Evolutionary conservation across 495 filamentous ascomycete genomes (phyloP).

Genomic region (Staphylotrichum longicolle): DNA sequence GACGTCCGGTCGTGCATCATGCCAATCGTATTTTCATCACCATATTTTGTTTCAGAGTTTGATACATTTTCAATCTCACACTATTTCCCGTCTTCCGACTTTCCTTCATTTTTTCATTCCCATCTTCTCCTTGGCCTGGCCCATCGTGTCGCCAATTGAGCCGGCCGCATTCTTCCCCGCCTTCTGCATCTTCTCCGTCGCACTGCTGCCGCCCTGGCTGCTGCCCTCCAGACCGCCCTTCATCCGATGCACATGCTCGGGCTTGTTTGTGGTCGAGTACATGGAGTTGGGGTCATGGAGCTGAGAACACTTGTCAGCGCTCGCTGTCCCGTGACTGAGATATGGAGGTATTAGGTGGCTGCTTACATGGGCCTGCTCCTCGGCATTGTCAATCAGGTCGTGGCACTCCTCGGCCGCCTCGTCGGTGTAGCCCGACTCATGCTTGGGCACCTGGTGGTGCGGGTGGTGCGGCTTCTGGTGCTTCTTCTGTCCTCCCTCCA

Average conservation of each 20-base stretch:
- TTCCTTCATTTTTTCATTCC: conserved; percentile 23
- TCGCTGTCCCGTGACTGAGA: no score
- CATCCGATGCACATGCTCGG: conserved; percentile 11
- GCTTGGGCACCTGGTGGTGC: conserved; percentile 19
- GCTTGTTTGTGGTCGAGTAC: conserved; percentile 17
- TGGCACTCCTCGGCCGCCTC: conserved; percentile 30
- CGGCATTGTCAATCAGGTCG: conserved; percentile 33
- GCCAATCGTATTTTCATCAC: no score
- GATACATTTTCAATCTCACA: no score
- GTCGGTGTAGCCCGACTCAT: conserved; percentile 31
- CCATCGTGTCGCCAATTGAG: conserved; percentile 26
- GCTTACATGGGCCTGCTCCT: conserved; percentile 33
- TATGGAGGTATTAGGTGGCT: not conserved
- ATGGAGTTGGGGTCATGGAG: conserved; percentile 29
- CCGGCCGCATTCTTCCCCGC: conserved; percentile 21
- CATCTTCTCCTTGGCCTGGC: conserved; percentile 28
- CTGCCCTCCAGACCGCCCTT: conserved; percentile 15
- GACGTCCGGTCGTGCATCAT: no score
- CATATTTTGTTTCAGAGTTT: no score
- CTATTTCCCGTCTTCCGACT: no score
- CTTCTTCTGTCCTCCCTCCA: conserved; percentile 8
- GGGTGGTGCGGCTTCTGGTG: conserved; percentile 17
- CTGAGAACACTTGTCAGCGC: not conserved
- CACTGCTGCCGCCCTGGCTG: not conserved
- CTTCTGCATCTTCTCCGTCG: conserved; percentile 12